Base-by-base conservation (phyloP, 2,329 filamentous ascomycete species). In the Colletotrichum navitas region DNA sequence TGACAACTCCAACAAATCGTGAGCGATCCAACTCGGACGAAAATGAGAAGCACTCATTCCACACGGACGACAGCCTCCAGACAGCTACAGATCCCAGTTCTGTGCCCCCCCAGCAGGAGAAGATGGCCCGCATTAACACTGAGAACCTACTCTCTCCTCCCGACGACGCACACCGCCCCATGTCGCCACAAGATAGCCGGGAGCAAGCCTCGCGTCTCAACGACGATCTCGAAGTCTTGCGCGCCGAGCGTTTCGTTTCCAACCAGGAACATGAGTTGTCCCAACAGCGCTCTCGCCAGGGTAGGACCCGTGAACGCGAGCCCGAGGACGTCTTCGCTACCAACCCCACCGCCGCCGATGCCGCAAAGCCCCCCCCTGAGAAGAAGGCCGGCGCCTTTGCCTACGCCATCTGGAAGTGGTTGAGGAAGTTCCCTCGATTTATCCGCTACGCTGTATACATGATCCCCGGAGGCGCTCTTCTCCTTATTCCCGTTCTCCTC, bases 401-500 rank as follows among this genome's bases (percentile, higher is more conserved):
- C 10, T 77, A 74, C 63, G 77, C 75, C 66, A 70, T 87, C 16
- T 86, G 84, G 81, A 73, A 78, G 43, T 83, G 82, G 73, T 76
- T 87, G 32, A 83, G 81, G 67, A 86, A 85, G 73, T 87, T 87
- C 58, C 86, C 86, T 36, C 84, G 85, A 7, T 82, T 85, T 29
- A 75, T 87, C 63, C 83, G 86, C 51, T 88, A 87, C 72, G 74
- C 85, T 45, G 75, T 87, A 49, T 88, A 88, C 72, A 77, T 86
- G 36, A 77, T 86, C 8, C 86, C 85, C 0, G 82, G 84, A 3
- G 85, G 80, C 10, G 77, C 80, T 21, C 60, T 87, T 12, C 80
- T 88, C 12, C 75, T 87, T 21, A 80, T 85, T 10, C 86, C 86
- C 1, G 80, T 87, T 11, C 77, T 88, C 8, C 77, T 86, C 49